Percentiles rank a stretch among this genome's conserved stretches.
phyloP scores from a whole-genome alignment of 768 basidiomycete genomes.

The Fomitopsis pulvina region DNA sequence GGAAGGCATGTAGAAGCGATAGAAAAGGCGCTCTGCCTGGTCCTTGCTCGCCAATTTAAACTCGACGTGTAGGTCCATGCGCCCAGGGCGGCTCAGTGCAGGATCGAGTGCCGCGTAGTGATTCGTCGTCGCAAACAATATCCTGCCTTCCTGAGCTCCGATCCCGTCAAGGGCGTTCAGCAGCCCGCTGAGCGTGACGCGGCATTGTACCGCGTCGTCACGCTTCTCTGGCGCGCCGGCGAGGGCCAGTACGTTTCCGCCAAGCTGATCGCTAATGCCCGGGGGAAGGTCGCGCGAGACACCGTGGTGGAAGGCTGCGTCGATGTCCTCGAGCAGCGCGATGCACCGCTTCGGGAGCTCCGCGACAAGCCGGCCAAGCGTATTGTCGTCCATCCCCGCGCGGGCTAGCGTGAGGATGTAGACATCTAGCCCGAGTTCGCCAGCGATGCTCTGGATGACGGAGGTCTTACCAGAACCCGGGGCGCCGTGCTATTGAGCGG shows the following conservation, averaged over 20 bases:
- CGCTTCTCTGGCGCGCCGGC: background rate
- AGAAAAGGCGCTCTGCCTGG: slow-evolving; percentile 62
- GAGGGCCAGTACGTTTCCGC: background rate
- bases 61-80: slow-evolving; percentile 76
- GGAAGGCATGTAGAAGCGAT: slow-evolving; percentile 55
- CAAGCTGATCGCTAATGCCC: background rate
- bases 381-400: slow-evolving; percentile 55
- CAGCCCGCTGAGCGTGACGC: slow-evolving; percentile 65
- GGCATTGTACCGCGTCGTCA: slow-evolving; percentile 16
- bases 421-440: slow-evolving; percentile 67
- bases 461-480: slow-evolving; percentile 79
- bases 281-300: slow-evolving; percentile 8
- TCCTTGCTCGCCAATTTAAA: slow-evolving; percentile 65
- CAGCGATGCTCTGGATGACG: slow-evolving; percentile 69
- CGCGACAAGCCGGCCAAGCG: slow-evolving; percentile 51
- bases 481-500: slow-evolving; percentile 65
- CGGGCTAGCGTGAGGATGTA: slow-evolving; percentile 68
- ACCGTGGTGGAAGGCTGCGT: slow-evolving; percentile 55
- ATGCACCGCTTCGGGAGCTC: slow-evolving; percentile 66
- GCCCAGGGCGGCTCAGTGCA: slow-evolving; percentile 70
- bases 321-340: slow-evolving; percentile 80
- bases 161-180: slow-evolving; percentile 76
- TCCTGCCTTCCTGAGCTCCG: slow-evolving; percentile 72
- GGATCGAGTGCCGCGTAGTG: slow-evolving; percentile 63
- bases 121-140: slow-evolving; percentile 77